Percentiles rank a stretch among this genome's conserved stretches.
Conservation (phyloP, 2,329 filamentous ascomycete species). For the Colletotrichum gloeosporioides region DNA sequence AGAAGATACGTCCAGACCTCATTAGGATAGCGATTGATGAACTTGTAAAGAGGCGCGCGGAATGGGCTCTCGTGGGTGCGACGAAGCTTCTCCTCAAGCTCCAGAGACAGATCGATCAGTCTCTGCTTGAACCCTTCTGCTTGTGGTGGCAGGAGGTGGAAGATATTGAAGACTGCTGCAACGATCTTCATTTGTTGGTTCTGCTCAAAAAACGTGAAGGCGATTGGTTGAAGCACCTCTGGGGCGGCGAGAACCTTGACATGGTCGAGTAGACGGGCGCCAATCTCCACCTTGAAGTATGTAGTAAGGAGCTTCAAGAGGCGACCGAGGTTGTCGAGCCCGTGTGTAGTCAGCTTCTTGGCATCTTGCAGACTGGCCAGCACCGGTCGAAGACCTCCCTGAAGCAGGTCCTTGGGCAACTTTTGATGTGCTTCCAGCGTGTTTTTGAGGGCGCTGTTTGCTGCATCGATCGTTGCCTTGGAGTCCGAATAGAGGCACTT, state of each 20-base stretch:
- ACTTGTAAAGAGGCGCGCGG: slow-evolving; percentile 87
- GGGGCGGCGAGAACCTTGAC: slow-evolving; percentile 89
- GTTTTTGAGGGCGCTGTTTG: slow-evolving; percentile 86
- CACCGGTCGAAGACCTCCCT: slow-evolving; percentile 94
- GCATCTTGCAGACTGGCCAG: slow-evolving; percentile 95
- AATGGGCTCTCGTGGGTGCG: slow-evolving; percentile 92
- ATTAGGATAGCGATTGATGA: slow-evolving; percentile 89
- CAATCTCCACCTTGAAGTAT: slow-evolving; percentile 99
- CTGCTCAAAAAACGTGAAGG: slow-evolving; percentile 94
- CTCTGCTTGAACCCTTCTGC: slow-evolving; percentile 91
- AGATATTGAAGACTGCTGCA: slow-evolving; percentile 93
- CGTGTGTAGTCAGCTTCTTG: slow-evolving; percentile 85
- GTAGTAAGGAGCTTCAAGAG: slow-evolving; percentile 91
- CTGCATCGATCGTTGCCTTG: slow-evolving; percentile 89
- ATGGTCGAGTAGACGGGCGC: slow-evolving; percentile 89
- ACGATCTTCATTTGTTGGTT: slow-evolving; percentile 93
- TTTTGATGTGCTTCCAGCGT: slow-evolving; percentile 90
- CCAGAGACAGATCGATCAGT: slow-evolving; percentile 87
- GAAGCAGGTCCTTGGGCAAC: slow-evolving; percentile 91
- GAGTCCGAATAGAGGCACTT: slow-evolving; percentile 96
- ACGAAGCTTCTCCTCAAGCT: slow-evolving; percentile 83
- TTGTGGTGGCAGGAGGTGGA: slow-evolving; percentile 90
- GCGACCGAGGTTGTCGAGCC: slow-evolving; percentile 88
- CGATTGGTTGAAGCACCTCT: slow-evolving; percentile 81
- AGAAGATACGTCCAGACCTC: slow-evolving; percentile 85